Evolutionary conservation across 202 grass and related monocot genomes (phyloP), one percentile per base, ranked within the genome.

Genomic region (Musa balbisiana): DNA sequence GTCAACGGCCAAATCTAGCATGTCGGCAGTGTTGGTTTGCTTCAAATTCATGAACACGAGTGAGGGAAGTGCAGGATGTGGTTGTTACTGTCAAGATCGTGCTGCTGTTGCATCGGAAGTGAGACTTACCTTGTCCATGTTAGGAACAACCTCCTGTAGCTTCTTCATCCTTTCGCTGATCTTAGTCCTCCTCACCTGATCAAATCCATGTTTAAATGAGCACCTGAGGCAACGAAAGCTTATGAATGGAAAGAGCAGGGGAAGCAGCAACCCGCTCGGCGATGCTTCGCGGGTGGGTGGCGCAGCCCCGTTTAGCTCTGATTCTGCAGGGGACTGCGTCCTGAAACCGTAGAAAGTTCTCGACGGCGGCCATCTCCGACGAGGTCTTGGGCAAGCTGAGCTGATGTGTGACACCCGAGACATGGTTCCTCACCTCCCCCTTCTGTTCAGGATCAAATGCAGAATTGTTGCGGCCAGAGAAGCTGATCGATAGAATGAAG

Each of bases 111-210:
- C 33, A 43, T 43, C 33, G 33, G 33, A 43, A 43, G 33, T 43
- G 33, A 43, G 33, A 1, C 4, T 43, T 86, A 98, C 94, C 94
- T 98, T 98, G 79, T 98, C 94, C 90, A 98, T 98, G 86, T 98
- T 94, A 1, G 94, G 94, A 69, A 98, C 94, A 62, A 98, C 84
- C 8, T 93, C 94, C 81, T 98, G 94, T 53, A 98, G 81, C 81
- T 94, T 98, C 68, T 88, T 69, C 81, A 97, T 97, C 83, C 94
- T 89, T 75, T 93, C 94, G n/a, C 94, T 97, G 82, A 97, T 97
- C 76, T 80, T 87, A 6, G 88, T 97, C 83, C 94, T 97, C 85
- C 94, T 81, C 77, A 93, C 90, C 90, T 97, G 84, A 29, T 53
- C 73, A 74, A 20, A 53, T 62, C 63, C n/a, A 65, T 24, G 71